A percentile compares a stretch with the other conserved stretches of the same genome.
phyloP scores from a whole-genome alignment of 805 yeast genomes.

The Ogataea sp. region DNA sequence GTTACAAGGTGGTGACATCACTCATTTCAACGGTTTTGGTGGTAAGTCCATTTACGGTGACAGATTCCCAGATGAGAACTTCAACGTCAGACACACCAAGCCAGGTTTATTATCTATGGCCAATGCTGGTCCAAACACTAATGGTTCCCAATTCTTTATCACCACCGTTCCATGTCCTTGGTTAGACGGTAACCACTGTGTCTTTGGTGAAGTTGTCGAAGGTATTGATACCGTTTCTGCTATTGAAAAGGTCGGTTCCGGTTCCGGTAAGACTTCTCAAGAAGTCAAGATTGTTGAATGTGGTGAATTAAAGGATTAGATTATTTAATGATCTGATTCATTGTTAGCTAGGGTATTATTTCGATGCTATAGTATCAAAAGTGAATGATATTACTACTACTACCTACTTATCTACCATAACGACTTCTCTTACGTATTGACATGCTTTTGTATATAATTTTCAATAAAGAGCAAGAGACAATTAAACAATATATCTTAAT shows the following conservation, averaged over 20 bases:
- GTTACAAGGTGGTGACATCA: slow-evolving; percentile 93
- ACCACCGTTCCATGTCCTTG: slow-evolving; percentile 83
- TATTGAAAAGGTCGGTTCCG: slow-evolving; percentile 59
- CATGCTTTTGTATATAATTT: too few relatives aligned
- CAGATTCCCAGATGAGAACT: slow-evolving; percentile 74
- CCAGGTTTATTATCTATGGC: slow-evolving; percentile 90
- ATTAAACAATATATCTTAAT: too few relatives aligned
- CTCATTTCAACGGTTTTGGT: slow-evolving; percentile 81
- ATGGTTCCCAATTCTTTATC: slow-evolving; percentile 96
- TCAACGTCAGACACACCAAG: slow-evolving; percentile 62
- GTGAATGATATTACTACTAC: too few relatives aligned
- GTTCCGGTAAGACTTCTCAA: slow-evolving; percentile 37
- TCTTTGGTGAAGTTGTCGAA: slow-evolving; percentile 84
- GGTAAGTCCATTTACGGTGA: slow-evolving; percentile 83
- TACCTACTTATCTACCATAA: too few relatives aligned
- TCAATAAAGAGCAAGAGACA: too few relatives aligned
- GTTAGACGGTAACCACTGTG: slow-evolving; percentile 93
- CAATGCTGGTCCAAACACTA: slow-evolving; percentile 97
- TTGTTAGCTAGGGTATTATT: too few relatives aligned
- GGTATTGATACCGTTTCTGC: slow-evolving; percentile 82
- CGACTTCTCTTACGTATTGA: too few relatives aligned
- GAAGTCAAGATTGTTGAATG: slow-evolving; percentile 45
- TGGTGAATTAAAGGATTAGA: slow-evolving; percentile 42
- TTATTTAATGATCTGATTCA: too few relatives aligned
- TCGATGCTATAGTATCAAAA: too few relatives aligned